Base-by-base conservation (phyloP, 2,329 filamentous ascomycete genomes). In the Grosmannia clavigera region DNA sequence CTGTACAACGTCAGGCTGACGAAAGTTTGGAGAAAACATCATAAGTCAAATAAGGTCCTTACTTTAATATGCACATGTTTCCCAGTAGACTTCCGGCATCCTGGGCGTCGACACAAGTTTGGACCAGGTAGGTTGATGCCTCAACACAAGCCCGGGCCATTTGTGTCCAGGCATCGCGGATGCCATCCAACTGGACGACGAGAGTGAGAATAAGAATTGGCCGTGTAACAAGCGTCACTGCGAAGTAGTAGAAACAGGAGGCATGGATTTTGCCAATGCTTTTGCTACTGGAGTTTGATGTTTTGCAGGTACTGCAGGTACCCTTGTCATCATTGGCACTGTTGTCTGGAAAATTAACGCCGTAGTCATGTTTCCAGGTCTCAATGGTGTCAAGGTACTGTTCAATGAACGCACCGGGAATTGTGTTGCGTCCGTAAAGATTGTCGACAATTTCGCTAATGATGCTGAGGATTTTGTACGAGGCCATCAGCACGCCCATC, bases 381-480 rank as follows among this genome's bases (percentile, higher is more conserved):
- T 55, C 60, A n/a, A 61, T 60, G 16, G 50, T 50, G 29, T 51
- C 58, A 22, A 61, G 58, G n/a, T 60, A 61, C 38, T 58, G 58
- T 50, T 61, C 60, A 25, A 61, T 55, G 10, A 60, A 31, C n/a
- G 58, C 54, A 16, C 38, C 19, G 16, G 60, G 22, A 9, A 60
- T 40, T 16, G 60, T 25, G 12, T 10, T 29, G 40, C 60, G 55
- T 27, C 53, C 40, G 55, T 78, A 78, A 0, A 79, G 61, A 0
- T 69, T 70, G 4, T 72, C 69, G 3, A 75, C 71, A 2, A 78
- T 75, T 31, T 75, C 71, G 40, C 76, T 75, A 3, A 79, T 70
- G 10, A 79, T 74, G 5, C 71, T 65, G 0, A 74, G 71, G 22
- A 79, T 70, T 7, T 69, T 66, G 58, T 76, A 77, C 0, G 74